phyloP scores from a whole-genome alignment of 495 filamentous ascomycete species.

The Tuber indicum region DNA sequence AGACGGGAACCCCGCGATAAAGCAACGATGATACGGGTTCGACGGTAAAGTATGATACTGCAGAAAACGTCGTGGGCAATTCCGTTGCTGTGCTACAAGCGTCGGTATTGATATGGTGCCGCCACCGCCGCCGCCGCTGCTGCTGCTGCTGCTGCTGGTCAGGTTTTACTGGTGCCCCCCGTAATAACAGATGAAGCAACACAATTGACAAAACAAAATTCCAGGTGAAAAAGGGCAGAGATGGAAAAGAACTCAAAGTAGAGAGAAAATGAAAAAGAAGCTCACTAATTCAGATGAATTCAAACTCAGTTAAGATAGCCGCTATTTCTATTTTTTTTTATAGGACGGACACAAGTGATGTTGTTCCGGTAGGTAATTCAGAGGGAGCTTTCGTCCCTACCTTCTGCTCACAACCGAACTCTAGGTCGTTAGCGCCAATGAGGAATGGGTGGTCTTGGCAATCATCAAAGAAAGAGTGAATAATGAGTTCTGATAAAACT shows the following conservation, averaged over 20 bases:
- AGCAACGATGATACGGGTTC: conserved; percentile 17
- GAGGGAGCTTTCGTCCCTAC: not conserved
- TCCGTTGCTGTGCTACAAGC: not conserved
- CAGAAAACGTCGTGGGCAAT: not conserved
- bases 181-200: conserved; percentile 7
- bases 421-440: not conserved
- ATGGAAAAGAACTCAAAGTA: not conserved
- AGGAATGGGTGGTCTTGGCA: not conserved
- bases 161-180: not conserved
- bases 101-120: not conserved
- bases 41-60: not conserved
- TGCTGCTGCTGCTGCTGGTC: not conserved
- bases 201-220: conserved; percentile 10
- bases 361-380: not conserved
- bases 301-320: not conserved
- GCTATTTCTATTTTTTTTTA: not conserved
- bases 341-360: not conserved
- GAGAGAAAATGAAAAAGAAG: not conserved
- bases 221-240: conserved; percentile 9
- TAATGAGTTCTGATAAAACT: not conserved
- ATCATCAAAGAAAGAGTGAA: not conserved
- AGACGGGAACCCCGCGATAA: conserved; percentile 21
- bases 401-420: not conserved
- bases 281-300: not conserved
- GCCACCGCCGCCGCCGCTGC: not conserved